Base-by-base conservation (phyloP, 768 basidiomycete species). In the Mycena alexandri region DNA sequence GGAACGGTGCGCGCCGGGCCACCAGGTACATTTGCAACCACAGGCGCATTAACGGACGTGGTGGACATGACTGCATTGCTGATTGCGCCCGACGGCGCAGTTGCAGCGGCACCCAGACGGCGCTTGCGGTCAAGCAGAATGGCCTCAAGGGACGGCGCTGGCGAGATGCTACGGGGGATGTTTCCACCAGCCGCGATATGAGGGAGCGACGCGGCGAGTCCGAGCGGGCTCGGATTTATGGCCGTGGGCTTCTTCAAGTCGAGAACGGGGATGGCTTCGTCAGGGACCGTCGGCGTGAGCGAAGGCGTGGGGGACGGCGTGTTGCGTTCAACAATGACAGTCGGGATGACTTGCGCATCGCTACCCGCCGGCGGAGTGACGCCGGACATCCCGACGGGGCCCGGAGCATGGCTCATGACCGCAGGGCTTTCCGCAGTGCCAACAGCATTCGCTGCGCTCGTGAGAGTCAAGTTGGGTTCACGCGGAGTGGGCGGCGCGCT, bases 61-160 rank as follows among this genome's bases (percentile, higher is more conserved):
- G 66, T 50, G 9, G 64, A 50, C 34, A 57, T 43, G 17, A 57
- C 67, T 16, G 55, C 42, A 17, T 58, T 63, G 14, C 38, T 38
- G 64, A 61, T 17, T n/a, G 50, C 51, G 33, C 61, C 61, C 24
- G 59, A 34, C 7, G 68, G 68, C 14, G 69, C 69, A 22, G 58
- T 65, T 11, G 65, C 65, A 3, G 76, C 75, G 1, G 74, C 75
- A 14, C 66, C 74, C 33, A 85, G 65, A 53, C 91, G 85, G 47
- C 90, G 86, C 69, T 86, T 91, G 72, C 91, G 86, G 60, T 91
- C 89, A 59, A 90, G 74, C 47, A 92, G 73, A 48, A 92, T 83
- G 1, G 90, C 90, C 73, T 92, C 92, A 17, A 92, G 81, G 38
- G 89, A 85, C 12, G 87, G 83, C 5, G 83, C 81, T n/a, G 88